Conservation (phyloP, 179 eudicot species). For the Carnegiea gigantea region DNA sequence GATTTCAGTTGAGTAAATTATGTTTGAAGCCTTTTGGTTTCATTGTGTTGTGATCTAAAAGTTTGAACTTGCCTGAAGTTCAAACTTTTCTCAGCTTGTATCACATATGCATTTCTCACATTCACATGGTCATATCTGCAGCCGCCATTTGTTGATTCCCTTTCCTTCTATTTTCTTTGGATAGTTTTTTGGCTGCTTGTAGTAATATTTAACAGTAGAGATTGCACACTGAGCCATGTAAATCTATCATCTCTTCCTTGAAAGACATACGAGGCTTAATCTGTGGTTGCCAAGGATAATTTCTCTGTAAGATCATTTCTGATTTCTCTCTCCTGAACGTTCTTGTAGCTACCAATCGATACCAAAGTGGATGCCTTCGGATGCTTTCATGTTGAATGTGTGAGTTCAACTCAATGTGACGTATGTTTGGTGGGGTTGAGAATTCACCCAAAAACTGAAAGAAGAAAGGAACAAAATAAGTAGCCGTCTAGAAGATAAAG, state of each 20-base stretch:
- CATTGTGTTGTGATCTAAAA: background rate
- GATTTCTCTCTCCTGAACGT: background rate
- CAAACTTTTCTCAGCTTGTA: background rate
- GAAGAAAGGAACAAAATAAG: no score
- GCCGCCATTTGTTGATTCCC: background rate
- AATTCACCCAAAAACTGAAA: no score
- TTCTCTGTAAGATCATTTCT: background rate
- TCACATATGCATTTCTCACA: background rate
- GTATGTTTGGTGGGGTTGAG: background rate
- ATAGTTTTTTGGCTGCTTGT: background rate
- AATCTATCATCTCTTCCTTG: background rate
- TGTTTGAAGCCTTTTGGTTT: background rate
- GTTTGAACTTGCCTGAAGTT: background rate
- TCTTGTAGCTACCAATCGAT: background rate
- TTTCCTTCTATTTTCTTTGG: background rate
- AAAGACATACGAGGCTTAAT: no score
- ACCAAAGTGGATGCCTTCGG: background rate
- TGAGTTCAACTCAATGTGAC: background rate
- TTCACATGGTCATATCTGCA: slow-evolving; percentile 3
- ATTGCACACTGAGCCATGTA: background rate
- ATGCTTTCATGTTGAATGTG: background rate
- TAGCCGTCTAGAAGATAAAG: background rate
- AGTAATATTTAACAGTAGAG: background rate
- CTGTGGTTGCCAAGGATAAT: background rate
- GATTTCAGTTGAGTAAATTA: background rate